Evolutionary conservation across 331 rosid species (phyloP).

Genomic region (Rhamnella rubrinervis): DNA sequence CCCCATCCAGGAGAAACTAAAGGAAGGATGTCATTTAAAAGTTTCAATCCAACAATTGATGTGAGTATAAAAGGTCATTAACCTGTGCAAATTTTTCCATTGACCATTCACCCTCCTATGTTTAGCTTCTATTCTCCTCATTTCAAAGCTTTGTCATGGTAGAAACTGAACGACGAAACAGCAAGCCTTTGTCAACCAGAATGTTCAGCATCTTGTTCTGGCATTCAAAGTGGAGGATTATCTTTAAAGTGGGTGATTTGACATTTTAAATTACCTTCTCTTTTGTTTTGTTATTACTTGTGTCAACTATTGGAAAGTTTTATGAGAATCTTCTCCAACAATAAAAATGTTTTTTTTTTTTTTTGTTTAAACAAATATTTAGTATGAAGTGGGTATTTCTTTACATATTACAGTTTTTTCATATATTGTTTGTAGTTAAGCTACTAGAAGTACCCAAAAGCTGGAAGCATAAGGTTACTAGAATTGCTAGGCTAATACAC

Average conservation of each 20-base stretch:
- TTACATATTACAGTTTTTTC: too few species aligned
- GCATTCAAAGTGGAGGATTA: conserved; percentile 33
- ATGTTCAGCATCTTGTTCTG: conserved; percentile 29
- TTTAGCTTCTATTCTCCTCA: conserved; percentile 28
- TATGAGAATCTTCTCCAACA: neutral
- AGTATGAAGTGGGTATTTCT: too few species aligned
- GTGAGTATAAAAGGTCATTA: conserved; percentile 59
- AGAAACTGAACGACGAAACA: conserved; percentile 80
- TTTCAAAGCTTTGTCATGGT: conserved; percentile 33
- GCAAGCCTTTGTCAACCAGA: conserved; percentile 42
- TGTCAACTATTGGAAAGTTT: neutral
- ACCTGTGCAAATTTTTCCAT: conserved; percentile 14
- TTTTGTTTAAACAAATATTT: too few species aligned
- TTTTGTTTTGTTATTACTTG: neutral
- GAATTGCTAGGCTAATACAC: too few species aligned
- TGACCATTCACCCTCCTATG: conserved; percentile 4
- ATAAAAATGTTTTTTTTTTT: neutral
- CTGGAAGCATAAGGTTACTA: too few species aligned
- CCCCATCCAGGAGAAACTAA: conserved; percentile 80
- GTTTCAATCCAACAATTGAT: conserved; percentile 84
- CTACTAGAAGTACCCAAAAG: too few species aligned
- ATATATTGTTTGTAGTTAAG: too few species aligned
- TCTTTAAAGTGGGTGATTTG: conserved; percentile 48
- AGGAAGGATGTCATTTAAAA: conserved; percentile 86
- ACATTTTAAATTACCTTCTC: conserved; percentile 8